Evolutionary conservation across 2,329 filamentous ascomycete species (phyloP), one percentile per base, ranked within the genome.

Genomic region (Sporothrix curviconia): DNA sequence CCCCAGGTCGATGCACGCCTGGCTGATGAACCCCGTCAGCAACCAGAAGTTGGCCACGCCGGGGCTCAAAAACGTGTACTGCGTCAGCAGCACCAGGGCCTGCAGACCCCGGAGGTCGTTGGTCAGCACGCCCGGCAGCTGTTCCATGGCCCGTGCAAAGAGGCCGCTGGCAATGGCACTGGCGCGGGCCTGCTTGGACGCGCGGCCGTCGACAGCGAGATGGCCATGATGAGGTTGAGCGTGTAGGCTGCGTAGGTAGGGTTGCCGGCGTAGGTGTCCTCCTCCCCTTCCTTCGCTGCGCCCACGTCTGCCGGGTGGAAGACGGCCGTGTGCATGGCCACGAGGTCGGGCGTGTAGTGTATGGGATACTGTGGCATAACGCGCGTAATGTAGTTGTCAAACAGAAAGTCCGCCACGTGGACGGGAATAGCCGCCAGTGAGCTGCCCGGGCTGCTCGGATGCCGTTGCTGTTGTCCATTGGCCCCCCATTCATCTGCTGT

Each of bases 1-100:
- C 17, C 88, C 85, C 42, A 90, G 72, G 64, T 92, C 89, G 32
- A 92, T 79, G 7, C 54, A 56, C 7, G 54, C 54, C 36, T 56
- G 54, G 54, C 54, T 49, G 34, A 56, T 49, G 24, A 56, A 56
- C 3, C 54, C 54, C 12, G 54, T 56, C 25, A 56, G 25, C 17
- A 56, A 43, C 54, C 54, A 56, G 24, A 56, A 56, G 22, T 56
- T 56, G 54, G 54, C 54, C 43, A 56, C 54, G n/a, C 54, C 54
- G 17, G 54, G 54, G 34, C 36, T 56, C 12, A 56, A 17, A 30
- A 56, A 56, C 9, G 54, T 42, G 24, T 56, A 56, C n/a, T 56
- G 54, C 8, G 54, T 56, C 43, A 56, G 17, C 32, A 56, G 24
- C 3, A 56, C 30, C 24, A 56, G 54, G 15, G 54, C 54, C 34